These are phyloP conservation scores for Euphorbia schlechtendalii DNA, from an alignment of 441 rosid genomes.

Conservation along the genomic window DNA sequence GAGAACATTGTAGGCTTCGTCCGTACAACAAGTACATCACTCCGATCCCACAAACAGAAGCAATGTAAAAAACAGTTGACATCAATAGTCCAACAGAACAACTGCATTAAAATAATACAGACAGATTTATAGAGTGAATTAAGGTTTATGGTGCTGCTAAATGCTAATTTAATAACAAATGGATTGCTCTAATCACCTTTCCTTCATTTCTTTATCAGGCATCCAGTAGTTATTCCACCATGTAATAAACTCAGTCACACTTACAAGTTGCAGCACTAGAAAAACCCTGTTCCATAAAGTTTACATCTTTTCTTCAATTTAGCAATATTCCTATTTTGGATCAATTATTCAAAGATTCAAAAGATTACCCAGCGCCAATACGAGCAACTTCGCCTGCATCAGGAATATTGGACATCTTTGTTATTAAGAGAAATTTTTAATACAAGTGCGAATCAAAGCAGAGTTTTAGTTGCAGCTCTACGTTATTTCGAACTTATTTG, in stretches of 20 bases:
- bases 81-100: no score
- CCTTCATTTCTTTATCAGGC: slow-evolving; percentile 48
- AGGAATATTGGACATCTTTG: not conserved
- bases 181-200: slow-evolving; percentile 33
- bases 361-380: slow-evolving; percentile 77
- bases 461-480: not conserved
- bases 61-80: no score
- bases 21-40: slow-evolving; percentile 51
- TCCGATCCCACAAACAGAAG: slow-evolving; percentile 52
- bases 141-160: not conserved
- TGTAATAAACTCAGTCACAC: slow-evolving; percentile 69
- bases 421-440: not conserved
- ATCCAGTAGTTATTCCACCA: slow-evolving; percentile 93
- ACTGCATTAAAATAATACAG: no score
- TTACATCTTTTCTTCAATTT: not conserved
- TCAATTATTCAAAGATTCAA: slow-evolving; percentile 5
- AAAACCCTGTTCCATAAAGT: slow-evolving; percentile 48
- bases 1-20: slow-evolving; percentile 37
- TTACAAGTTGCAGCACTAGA: slow-evolving; percentile 78
- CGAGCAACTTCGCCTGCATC: slow-evolving; percentile 83
- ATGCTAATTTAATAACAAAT: not conserved
- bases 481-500: no score
- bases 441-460: not conserved
- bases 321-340: no score
- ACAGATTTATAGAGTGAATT: no score